Evolutionary conservation across 768 basidiomycete genomes (phyloP).

Genomic region (Leccinum subgranulosum): DNA sequence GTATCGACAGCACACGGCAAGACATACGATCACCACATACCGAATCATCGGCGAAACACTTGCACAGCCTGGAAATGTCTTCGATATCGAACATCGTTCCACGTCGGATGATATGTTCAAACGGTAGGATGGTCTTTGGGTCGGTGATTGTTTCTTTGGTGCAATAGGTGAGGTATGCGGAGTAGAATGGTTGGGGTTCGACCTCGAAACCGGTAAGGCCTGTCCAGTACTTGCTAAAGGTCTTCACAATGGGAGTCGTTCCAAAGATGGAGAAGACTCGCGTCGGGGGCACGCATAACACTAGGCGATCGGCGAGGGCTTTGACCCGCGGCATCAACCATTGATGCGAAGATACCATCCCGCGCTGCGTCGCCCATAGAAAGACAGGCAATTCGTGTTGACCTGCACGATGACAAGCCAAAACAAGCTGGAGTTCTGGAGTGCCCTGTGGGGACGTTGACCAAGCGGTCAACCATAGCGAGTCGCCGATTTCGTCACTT

Average conservation of each 20-base stretch:
- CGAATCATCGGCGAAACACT: slow-evolving; percentile 51
- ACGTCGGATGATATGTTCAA: slow-evolving; percentile 36
- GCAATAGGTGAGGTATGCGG: slow-evolving; percentile 46
- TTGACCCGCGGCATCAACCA: slow-evolving; percentile 35
- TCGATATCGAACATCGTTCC: slow-evolving; percentile 39
- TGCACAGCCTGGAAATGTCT: slow-evolving; percentile 41
- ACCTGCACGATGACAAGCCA: slow-evolving; percentile 45
- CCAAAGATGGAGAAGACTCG: slow-evolving; percentile 56
- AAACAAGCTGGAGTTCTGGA: slow-evolving; percentile 38
- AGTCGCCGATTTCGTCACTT: slow-evolving; percentile 21
- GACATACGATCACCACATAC: slow-evolving; percentile 32
- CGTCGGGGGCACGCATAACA: slow-evolving; percentile 34
- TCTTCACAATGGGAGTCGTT: slow-evolving; percentile 36
- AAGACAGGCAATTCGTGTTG: slow-evolving; percentile 52
- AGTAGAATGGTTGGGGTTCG: slow-evolving; percentile 47
- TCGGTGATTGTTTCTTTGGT: slow-evolving; percentile 36
- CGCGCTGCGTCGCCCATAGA: slow-evolving; percentile 40
- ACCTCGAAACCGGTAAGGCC: slow-evolving; percentile 36
- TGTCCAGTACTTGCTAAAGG: slow-evolving; percentile 46
- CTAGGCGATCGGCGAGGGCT: slow-evolving; percentile 37
- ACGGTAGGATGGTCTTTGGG: slow-evolving; percentile 24
- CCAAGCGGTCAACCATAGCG: slow-evolving; percentile 53
- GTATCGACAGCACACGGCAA: not conserved
- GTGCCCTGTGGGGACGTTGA: slow-evolving; percentile 30
- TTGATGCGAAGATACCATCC: slow-evolving; percentile 21